Conservation (phyloP, 352 stramenopile genomes). For the Stephanocyclus meneghinianus region DNA sequence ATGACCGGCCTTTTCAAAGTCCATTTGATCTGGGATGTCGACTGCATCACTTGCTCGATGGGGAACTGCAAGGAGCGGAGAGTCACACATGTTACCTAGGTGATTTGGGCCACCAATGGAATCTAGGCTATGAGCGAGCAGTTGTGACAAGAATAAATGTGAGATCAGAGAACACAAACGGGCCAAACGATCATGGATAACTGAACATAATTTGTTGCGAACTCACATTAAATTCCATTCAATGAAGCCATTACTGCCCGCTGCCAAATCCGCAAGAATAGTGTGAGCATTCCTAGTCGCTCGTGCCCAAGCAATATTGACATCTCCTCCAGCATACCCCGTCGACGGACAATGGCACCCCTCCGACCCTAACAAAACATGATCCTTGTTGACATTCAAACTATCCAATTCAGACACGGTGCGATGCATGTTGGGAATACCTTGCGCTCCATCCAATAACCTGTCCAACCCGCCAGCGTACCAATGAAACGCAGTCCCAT, state of each 20-base stretch:
- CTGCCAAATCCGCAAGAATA: conserved; percentile 76
- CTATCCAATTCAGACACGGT: conserved; percentile 54
- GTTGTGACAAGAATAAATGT: neutral
- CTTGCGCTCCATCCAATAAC: conserved; percentile 74
- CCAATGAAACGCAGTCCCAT: conserved; percentile 79
- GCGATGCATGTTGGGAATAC: conserved; percentile 71
- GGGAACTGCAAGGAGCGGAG: conserved; percentile 69
- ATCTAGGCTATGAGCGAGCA: conserved; percentile 51
- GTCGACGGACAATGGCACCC: conserved; percentile 77
- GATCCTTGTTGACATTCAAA: conserved; percentile 43
- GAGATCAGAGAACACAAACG: neutral
- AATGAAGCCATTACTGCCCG: conserved; percentile 79
- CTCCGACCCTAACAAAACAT: conserved; percentile 71
- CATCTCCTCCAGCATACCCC: conserved; percentile 72
- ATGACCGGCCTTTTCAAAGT: conserved; percentile 58
- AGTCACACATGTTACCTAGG: conserved; percentile 80
- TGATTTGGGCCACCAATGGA: conserved; percentile 79
- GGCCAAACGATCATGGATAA: neutral
- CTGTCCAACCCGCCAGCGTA: conserved; percentile 80
- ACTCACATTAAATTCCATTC: conserved; percentile 81
- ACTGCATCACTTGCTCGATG: conserved; percentile 60
- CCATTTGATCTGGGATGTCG: conserved; percentile 40
- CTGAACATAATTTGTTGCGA: no score
- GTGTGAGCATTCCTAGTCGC: conserved; percentile 80
- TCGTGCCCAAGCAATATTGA: conserved; percentile 67